A percentile compares a stretch with the other conserved stretches of the same genome.
Conservation (phyloP, 345 rosid genomes). For the Stellera chamaejasme region DNA sequence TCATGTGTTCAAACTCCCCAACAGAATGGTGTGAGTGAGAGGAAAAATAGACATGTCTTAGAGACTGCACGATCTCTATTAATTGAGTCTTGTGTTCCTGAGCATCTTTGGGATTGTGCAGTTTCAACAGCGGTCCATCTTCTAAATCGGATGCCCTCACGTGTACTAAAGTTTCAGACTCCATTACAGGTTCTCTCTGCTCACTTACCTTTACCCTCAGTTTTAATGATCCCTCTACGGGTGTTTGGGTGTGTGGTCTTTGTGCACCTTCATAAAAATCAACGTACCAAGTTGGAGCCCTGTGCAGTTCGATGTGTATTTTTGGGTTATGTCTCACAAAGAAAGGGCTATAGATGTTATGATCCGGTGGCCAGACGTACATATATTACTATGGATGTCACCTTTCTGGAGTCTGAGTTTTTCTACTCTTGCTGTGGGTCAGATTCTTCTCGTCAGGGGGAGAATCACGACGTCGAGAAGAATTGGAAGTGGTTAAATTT, state of each 20-base stretch:
- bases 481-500: background rate
- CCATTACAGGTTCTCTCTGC: background rate
- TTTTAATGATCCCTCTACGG: background rate
- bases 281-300: background rate
- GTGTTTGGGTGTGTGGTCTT: background rate
- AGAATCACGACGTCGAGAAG: background rate
- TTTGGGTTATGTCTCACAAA: too few relatives aligned
- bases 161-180: background rate
- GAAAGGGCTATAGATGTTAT: background rate
- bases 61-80: background rate
- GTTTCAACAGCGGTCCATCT: background rate
- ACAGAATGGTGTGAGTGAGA: slow-evolving; percentile 1
- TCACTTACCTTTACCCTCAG: background rate
- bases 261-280: slow-evolving; percentile 1
- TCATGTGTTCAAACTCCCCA: background rate
- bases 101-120: background rate
- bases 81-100: background rate
- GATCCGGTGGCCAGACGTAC: background rate
- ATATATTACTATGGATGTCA: slow-evolving; percentile 5
- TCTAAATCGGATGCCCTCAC: background rate
- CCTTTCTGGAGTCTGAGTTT: background rate
- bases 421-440: background rate
- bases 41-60: background rate
- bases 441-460: background rate
- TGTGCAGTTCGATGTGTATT: background rate